Evolutionary conservation across 2,329 filamentous ascomycete genomes (phyloP).

Genomic region (Penicillium sp.): DNA sequence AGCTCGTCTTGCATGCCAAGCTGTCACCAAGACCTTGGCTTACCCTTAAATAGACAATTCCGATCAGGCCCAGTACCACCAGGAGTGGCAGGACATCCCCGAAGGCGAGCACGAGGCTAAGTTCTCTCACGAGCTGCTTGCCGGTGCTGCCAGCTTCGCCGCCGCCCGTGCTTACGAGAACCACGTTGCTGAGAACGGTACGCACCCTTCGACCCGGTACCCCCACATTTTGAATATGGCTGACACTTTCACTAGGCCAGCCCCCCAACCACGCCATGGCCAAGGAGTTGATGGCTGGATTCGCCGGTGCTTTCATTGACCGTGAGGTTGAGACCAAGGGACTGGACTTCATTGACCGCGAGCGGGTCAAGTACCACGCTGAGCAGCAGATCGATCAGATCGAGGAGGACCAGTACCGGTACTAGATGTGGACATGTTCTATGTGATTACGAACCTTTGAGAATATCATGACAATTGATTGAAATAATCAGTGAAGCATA

Average conservation of each 20-base stretch:
- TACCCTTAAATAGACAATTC: slow-evolving; percentile 1
- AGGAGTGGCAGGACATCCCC: not conserved
- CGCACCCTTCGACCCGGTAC: slow-evolving; percentile 13
- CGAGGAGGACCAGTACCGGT: not conserved
- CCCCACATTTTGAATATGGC: not conserved
- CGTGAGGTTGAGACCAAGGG: slow-evolving; percentile 69
- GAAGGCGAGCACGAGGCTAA: slow-evolving; percentile 48
- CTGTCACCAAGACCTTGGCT: not conserved
- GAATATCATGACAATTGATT: not conserved
- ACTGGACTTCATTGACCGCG: slow-evolving; percentile 57
- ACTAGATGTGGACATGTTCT: not conserved
- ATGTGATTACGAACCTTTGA: not conserved
- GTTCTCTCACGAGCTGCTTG: slow-evolving; percentile 71
- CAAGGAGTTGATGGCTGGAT: slow-evolving; percentile 72
- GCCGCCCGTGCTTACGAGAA: slow-evolving; percentile 80
- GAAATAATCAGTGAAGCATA: not conserved
- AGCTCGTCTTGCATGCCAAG: not conserved
- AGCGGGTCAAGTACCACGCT: slow-evolving; percentile 61
- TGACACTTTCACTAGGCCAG: slow-evolving; percentile 55
- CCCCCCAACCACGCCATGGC: slow-evolving; percentile 68
- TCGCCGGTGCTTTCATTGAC: slow-evolving; percentile 75
- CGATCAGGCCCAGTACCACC: not conserved
- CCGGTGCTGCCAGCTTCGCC: slow-evolving; percentile 73
- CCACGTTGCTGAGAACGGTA: slow-evolving; percentile 67
- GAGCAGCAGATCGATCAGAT: slow-evolving; percentile 3